Evolutionary conservation across 2,329 filamentous ascomycete genomes (phyloP), one percentile per base, ranked within the genome.

Genomic region (Colletotrichum tropicale): DNA sequence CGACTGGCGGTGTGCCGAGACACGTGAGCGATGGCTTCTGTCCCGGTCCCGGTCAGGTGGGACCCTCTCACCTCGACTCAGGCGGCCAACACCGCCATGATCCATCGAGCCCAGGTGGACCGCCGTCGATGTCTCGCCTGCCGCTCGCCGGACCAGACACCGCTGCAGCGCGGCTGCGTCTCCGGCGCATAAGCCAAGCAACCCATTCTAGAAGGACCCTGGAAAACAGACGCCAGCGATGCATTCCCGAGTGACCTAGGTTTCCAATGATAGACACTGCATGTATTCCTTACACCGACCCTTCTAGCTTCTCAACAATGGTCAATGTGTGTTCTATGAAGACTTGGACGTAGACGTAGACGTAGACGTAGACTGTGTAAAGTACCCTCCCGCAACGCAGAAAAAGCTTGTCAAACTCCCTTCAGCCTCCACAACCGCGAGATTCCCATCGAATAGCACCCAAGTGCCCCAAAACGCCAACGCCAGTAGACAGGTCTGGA

Each of bases 381-480:
- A 73, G 38, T 61, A 71, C 62, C 71, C 66, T 76, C 71, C 74
- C 38, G 48, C 70, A 75, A 70, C 55, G 70, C 66, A 66, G 43
- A 67, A 76, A 71, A 76, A 75, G 66, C 66, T 75, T 62, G 71
- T 62, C 74, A 76, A 75, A 76, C 74, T 76, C 74, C 70, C 66
- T 38, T 76, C 74, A 67, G 61, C 70, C 66, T 74, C 74, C 74
- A 55, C 70, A 66, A 34, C 66, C 70, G 58, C 74, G 61, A 74
- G 52, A 70, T 75, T 68, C 62, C 69, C 58, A 68, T 71, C 38
- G 34, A 76, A 66, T 68, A 70, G 34, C 74, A 69, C 69, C 74
- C 34, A 34, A 64, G 71, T 76, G 65, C 66, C 71, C 74, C 76
- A 68, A 71, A 76, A 77, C 76, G 74, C 76, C 76, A 76, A 77